Conservation (phyloP, 305 asterid genomes). For the Fraxinus sp. region DNA sequence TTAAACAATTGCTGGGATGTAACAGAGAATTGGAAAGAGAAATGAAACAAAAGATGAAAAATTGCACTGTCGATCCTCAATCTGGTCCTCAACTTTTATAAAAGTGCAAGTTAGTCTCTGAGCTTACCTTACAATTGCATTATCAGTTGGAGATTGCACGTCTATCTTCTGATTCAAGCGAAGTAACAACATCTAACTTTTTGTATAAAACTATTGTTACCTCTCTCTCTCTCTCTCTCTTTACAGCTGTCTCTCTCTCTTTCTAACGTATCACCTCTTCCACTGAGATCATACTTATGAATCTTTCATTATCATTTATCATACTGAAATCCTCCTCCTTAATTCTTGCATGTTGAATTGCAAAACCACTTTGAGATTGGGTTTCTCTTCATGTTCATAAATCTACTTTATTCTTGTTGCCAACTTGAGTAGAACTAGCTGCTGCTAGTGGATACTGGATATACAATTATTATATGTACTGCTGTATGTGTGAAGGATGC, state of each 20-base stretch:
- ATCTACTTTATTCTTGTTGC: background rate
- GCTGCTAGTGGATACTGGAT: background rate
- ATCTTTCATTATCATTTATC: background rate
- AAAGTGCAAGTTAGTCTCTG: background rate
- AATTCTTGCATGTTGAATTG: background rate
- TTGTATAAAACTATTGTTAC: background rate
- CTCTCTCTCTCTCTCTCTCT: background rate
- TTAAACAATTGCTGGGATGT: background rate
- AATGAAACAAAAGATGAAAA: background rate
- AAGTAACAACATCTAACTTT: background rate
- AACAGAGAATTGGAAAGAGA: conserved; percentile 5
- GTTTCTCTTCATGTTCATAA: background rate
- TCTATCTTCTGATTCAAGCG: conserved; percentile 31
- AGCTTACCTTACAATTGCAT: background rate
- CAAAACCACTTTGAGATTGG: background rate
- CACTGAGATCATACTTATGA: background rate
- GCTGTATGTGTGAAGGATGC: conserved; percentile 36
- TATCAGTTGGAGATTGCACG: background rate
- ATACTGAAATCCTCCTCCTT: background rate
- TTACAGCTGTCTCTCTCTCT: conserved; percentile 24
- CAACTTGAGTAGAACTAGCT: background rate
- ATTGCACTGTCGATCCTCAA: background rate
- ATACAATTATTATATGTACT: conserved; percentile 9
- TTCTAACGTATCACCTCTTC: conserved; percentile 16
- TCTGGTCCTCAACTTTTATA: background rate